These are phyloP conservation scores for Suhomyces bribrorum DNA, from an alignment of 1,139 yeast species.

Conservation along the genomic window DNA sequence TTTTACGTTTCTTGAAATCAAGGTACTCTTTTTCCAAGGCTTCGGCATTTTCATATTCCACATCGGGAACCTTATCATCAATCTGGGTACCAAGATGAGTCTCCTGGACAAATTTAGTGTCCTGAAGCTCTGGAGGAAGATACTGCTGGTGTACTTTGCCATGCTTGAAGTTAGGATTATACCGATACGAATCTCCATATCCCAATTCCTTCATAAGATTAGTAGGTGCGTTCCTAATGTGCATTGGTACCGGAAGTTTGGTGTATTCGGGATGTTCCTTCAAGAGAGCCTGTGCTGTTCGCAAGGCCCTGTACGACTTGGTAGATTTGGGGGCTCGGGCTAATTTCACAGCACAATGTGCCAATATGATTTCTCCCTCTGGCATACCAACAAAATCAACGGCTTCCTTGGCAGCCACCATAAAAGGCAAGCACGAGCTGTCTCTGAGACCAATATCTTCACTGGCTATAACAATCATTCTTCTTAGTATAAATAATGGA, in stretches of 20 bases:
- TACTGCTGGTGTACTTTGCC: conserved; percentile 76
- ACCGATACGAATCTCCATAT: conserved; percentile 80
- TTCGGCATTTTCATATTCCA: conserved; percentile 24
- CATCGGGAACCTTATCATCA: conserved; percentile 30
- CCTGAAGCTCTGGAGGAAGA: conserved; percentile 53
- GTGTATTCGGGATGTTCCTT: conserved; percentile 64
- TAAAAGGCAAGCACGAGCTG: conserved; percentile 81
- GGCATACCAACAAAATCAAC: conserved; percentile 95
- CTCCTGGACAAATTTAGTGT: conserved; percentile 38
- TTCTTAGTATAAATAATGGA: conserved; percentile 84
- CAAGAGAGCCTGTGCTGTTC: conserved; percentile 59
- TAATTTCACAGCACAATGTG: conserved; percentile 87
- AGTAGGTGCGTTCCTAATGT: conserved; percentile 93
- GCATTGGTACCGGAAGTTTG: conserved; percentile 69
- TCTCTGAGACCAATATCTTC: conserved; percentile 88
- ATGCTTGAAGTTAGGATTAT: conserved; percentile 74
- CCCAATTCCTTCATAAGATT: conserved; percentile 85
- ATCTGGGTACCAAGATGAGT: conserved; percentile 34
- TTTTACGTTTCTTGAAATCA: conserved; percentile 8
- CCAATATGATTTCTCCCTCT: conserved; percentile 86
- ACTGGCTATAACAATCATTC: conserved; percentile 91
- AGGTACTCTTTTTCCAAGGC: conserved; percentile 11
- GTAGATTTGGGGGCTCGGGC: conserved; percentile 87
- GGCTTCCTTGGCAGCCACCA: conserved; percentile 82
- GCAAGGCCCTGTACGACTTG: conserved; percentile 77